These are phyloP conservation scores for Lepidium aucheri DNA, from an alignment of 345 rosid genomes.

Conservation along the genomic window DNA sequence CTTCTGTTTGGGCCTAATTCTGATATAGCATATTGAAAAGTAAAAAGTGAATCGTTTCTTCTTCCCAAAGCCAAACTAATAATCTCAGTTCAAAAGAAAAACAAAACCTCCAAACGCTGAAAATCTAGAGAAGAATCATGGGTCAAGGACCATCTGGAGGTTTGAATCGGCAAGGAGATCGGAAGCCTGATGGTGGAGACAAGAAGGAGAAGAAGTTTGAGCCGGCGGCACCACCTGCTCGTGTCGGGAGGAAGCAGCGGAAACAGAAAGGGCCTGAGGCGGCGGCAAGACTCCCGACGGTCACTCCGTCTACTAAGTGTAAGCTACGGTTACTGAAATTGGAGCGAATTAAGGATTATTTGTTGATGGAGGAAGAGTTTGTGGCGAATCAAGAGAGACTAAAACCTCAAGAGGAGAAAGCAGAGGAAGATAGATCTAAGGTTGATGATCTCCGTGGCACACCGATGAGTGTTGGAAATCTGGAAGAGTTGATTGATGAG, in stretches of 20 bases:
- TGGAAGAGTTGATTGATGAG: constrained; percentile 96
- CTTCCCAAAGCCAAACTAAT: constrained; percentile 21
- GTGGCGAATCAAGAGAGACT: constrained; percentile 84
- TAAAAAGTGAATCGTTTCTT: constrained; percentile 10
- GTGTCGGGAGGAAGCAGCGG: constrained; percentile 85
- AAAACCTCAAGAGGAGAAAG: constrained; percentile 96
- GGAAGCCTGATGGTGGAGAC: constrained; percentile 61
- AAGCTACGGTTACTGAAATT: constrained; percentile 72
- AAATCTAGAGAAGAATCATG: constrained; percentile 35
- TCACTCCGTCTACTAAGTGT: constrained; percentile 75
- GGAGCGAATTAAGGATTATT: constrained; percentile 84
- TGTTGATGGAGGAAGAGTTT: constrained; percentile 94
- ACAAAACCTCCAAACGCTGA: not conserved
- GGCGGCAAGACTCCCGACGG: constrained; percentile 81
- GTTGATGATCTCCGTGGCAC: constrained; percentile 90
- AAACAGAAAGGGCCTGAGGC: constrained; percentile 91
- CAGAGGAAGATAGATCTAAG: constrained; percentile 87
- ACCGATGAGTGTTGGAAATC: constrained; percentile 92
- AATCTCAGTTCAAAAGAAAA: not conserved
- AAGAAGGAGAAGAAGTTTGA: constrained; percentile 94
- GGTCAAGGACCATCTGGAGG: constrained; percentile 93
- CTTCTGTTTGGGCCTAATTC: not conserved
- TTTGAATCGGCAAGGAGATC: constrained; percentile 73
- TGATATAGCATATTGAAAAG: not conserved
- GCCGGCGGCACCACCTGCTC: constrained; percentile 84